phyloP scores from a whole-genome alignment of 768 basidiomycete species.

The Leccinum obscurum region DNA sequence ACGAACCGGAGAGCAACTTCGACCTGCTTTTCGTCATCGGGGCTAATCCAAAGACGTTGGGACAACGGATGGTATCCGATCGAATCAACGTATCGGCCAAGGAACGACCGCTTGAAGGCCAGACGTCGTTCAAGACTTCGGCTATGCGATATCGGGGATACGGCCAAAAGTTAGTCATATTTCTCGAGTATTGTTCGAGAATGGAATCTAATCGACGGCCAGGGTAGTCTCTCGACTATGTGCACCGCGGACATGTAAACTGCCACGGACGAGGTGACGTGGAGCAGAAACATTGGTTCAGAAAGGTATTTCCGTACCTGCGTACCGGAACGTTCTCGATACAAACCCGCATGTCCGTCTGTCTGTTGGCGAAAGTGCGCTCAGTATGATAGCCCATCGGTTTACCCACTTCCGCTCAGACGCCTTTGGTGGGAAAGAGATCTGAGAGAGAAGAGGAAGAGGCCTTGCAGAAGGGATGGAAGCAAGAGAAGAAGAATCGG shows the following conservation, averaged over 20 bases:
- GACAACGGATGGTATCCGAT: conserved; percentile 39
- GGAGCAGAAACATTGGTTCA: conserved; percentile 4
- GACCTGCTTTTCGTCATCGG: conserved; percentile 55
- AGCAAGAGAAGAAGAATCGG: background rate
- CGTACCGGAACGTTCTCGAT: conserved; percentile 62
- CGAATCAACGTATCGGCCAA: conserved; percentile 38
- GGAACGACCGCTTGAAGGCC: conserved; percentile 50
- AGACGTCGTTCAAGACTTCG: conserved; percentile 41
- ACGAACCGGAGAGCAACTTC: conserved; percentile 56
- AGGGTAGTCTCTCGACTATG: conserved; percentile 41
- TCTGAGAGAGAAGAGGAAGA: conserved; percentile 34
- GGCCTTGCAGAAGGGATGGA: background rate
- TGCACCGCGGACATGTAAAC: conserved; percentile 63
- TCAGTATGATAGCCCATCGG: conserved; percentile 54
- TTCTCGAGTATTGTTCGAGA: conserved; percentile 39
- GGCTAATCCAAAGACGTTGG: conserved; percentile 54
- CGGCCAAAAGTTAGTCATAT: conserved; percentile 70
- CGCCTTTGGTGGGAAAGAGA: conserved; percentile 58
- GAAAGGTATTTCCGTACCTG: conserved; percentile 40
- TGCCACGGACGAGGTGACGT: conserved; percentile 25
- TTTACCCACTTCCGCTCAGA: conserved; percentile 57
- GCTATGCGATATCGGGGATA: conserved; percentile 54
- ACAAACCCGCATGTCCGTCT: conserved; percentile 49
- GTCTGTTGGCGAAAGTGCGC: conserved; percentile 45
- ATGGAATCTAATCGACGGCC: conserved; percentile 49